Evolutionary conservation across 805 yeast genomes (phyloP), one percentile per base, ranked within the genome.

Genomic region (Kazachstania psychrophila): DNA sequence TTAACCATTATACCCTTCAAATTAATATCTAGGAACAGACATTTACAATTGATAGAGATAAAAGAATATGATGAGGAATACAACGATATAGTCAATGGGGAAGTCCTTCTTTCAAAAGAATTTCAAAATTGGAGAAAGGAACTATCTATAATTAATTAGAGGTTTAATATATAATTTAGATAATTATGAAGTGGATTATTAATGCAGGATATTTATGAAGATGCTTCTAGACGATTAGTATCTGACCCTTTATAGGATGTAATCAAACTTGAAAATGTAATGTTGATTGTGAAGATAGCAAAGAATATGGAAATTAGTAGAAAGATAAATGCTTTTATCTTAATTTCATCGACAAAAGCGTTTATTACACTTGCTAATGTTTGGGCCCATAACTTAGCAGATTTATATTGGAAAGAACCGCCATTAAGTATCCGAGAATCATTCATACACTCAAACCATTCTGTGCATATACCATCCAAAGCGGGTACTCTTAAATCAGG

Each of bases 321-420:
- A 37, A 77, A 66, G 4, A 73, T 43, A 52, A 82, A 66, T 3
- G 87, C 66, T 54, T 82, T 79, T 72, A 83, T 71, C 23, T 79
- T 73, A 26, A 85, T 78, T 2, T 84, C 80, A 39, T 69, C 73
- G 16, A 83, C 60, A 49, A 85, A 85, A 2, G 87, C 76, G 58
- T 86, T 82, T 31, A 86, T 64, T 6, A 84, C 81, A 43, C 81
- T 89, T 1, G 94, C 94, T 47, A 85, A 69, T 0, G 89, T 79
- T 52, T 79, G 87, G 0, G 94, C 94, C 32, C 87, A 77, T 38
- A 86, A 70, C 42, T 69, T 69, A 1, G 89, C 82, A 33, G 75
- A 70, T 3, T 84, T 88, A 10, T 78, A 69, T 1, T 31, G 13
- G 10, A 13, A 18, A 7, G 20, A 9, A 58, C 59, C 3, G 72